These are phyloP conservation scores for Teunomyces panamensis DNA, from an alignment of 805 yeast species.

Conservation along the genomic window DNA sequence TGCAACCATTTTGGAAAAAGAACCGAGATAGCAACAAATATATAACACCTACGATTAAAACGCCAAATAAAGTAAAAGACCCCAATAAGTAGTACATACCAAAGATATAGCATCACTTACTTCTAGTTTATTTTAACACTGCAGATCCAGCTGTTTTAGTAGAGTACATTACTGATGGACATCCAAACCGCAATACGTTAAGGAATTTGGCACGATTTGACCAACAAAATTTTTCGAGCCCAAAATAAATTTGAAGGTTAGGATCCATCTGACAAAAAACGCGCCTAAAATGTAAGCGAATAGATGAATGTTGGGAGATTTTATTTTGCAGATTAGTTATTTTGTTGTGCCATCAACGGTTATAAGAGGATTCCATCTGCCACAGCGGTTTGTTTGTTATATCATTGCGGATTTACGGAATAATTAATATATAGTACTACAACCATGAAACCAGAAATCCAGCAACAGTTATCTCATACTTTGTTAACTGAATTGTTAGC, in stretches of 20 bases:
- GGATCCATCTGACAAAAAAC: not conserved
- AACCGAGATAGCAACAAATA: too few species aligned
- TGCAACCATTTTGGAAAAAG: not conserved
- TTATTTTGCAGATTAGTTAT: not conserved
- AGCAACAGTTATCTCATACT: constrained; percentile 95
- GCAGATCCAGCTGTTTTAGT: too few species aligned
- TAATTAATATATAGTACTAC: constrained; percentile 2
- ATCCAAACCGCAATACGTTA: not conserved
- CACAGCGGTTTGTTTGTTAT: not conserved
- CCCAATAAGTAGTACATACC: too few species aligned
- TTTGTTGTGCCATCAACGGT: constrained; percentile 1
- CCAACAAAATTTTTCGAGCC: constrained; percentile 1
- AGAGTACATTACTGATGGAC: not conserved
- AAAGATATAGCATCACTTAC: too few species aligned
- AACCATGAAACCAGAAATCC: constrained; percentile 85
- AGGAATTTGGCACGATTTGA: not conserved
- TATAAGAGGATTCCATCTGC: constrained; percentile 1
- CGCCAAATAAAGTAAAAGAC: too few species aligned
- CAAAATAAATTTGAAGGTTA: not conserved
- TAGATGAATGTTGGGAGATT: not conserved
- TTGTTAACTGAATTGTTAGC: constrained; percentile 94
- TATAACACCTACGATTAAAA: too few species aligned
- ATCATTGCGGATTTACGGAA: not conserved
- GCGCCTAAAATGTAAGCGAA: not conserved
- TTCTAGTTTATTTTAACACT: too few species aligned